Percentiles rank a stretch among this genome's conserved stretches.
Evolutionary conservation across 345 rosid genomes (phyloP).

Genomic region (Arabidopsis suecica): DNA sequence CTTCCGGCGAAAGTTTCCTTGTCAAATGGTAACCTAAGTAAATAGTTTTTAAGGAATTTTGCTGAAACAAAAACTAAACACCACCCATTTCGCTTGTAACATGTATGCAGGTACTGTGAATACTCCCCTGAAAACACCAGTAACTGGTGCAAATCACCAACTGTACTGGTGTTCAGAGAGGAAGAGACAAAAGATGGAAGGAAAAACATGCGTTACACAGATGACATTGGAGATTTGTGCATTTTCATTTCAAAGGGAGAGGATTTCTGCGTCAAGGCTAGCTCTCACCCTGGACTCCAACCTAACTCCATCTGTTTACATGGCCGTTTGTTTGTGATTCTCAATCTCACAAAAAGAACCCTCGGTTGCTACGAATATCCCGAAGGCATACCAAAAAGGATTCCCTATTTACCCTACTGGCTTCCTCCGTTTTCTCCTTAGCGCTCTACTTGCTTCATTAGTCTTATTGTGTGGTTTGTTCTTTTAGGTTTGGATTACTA

Average conservation of each 20-base stretch:
- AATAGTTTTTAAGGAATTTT: not conserved
- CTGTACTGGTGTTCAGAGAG: not conserved
- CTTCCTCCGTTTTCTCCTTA: not conserved
- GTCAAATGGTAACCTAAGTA: constrained; percentile 11
- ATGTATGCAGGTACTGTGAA: not conserved
- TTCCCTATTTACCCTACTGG: not conserved
- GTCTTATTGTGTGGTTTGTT: not conserved
- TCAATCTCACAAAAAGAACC: too few species aligned
- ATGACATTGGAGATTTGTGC: constrained; percentile 2
- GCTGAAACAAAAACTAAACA: not conserved
- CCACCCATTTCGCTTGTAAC: too few species aligned
- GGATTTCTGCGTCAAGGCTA: not conserved
- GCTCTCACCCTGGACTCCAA: not conserved
- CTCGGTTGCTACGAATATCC: not conserved
- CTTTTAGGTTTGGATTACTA: not conserved
- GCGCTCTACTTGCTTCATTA: not conserved
- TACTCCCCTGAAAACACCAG: not conserved
- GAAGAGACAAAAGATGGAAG: not conserved
- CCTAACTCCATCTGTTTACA: not conserved
- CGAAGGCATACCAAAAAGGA: not conserved
- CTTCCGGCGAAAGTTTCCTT: not conserved
- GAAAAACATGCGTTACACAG: not conserved
- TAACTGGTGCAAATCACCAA: not conserved
- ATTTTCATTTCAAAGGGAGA: constrained; percentile 2
- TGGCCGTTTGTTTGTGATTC: not conserved